phyloP scores from a whole-genome alignment of 2,329 filamentous ascomycete genomes.

The Diaporthe ilicicola region DNA sequence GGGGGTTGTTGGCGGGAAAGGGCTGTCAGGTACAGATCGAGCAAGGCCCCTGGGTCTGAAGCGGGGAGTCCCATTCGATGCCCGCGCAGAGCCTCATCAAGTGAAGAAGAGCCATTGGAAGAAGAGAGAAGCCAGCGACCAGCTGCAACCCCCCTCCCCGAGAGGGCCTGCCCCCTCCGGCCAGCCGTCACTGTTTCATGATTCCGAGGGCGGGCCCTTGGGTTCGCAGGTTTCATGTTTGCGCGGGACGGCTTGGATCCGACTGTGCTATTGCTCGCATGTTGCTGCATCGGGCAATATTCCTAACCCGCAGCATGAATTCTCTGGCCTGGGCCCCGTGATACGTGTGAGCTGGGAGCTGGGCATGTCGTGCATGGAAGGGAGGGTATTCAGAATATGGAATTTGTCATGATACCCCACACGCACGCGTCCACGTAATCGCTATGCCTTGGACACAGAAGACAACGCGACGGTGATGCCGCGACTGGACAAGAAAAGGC shows the following conservation, averaged over 20 bases:
- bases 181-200: conserved; percentile 23
- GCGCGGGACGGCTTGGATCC: conserved; percentile 19
- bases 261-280: conserved; percentile 17
- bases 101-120: too few species aligned
- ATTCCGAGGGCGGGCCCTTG: conserved; percentile 8
- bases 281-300: conserved; percentile 17
- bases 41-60: neutral
- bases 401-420: conserved; percentile 8
- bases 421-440: conserved; percentile 4
- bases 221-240: conserved; percentile 19
- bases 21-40: conserved; percentile 9
- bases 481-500: neutral
- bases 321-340: neutral
- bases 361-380: neutral
- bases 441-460: neutral
- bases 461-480: neutral
- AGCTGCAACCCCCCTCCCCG: neutral
- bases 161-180: neutral
- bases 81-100: conserved; percentile 3
- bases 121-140: neutral
- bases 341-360: neutral
- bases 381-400: neutral
- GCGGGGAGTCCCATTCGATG: conserved; percentile 14
- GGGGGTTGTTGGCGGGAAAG: too few species aligned
- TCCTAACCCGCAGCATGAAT: neutral